Base-by-base conservation (phyloP, 495 filamentous ascomycete genomes). In the Sordaria brevicollis region DNA sequence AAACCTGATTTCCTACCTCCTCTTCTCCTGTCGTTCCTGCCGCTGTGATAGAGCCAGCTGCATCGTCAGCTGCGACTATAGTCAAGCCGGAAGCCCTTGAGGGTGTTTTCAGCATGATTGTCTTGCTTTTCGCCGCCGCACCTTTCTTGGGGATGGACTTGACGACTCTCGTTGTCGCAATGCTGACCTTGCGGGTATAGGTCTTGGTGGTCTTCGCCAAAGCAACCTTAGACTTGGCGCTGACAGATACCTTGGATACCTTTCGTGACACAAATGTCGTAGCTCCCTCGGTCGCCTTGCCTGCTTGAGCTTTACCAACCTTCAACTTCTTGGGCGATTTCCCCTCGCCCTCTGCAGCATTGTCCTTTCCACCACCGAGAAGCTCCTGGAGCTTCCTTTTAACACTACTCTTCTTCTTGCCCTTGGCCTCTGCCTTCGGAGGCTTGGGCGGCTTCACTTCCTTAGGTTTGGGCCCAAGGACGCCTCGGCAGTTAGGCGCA, bases 401-500 rank as follows among this genome's bases (percentile, higher is more conserved):
- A 15, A 75, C 75, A 1, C 67, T 71, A 1, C 67, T 71, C 7
- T 74, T 71, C 70, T 80, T 78, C 68, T 67, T 43, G n/a, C 73
- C 35, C 73, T 74, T 76, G 72, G 78, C 69, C 67, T 71, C 70
- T 25, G 75, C 70, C 72, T 78, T 76, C 10, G 68, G n/a, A 36
- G 69, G 66, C 73, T 81, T 82, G 57, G 78, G 81, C 35, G 71
- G 79, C 76, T 84, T 85, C 67, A 76, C 83, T 73, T 87, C 87
- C 74, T 83, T 91, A 43, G 89, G 87, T 70, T 89, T 91, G 5
- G 90, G 90, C 3, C 92, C 92, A 43, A 96, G 83, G 37, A 93
- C 86, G 57, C 92, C 92, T 70, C 92, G 87, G 79, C 92, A 96
- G 68, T 89, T 90, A 19, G 85, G 78, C 70, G 89, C 85, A 72